These are phyloP conservation scores for Termitomyces heimii DNA, from an alignment of 768 basidiomycete species.

Conservation along the genomic window DNA sequence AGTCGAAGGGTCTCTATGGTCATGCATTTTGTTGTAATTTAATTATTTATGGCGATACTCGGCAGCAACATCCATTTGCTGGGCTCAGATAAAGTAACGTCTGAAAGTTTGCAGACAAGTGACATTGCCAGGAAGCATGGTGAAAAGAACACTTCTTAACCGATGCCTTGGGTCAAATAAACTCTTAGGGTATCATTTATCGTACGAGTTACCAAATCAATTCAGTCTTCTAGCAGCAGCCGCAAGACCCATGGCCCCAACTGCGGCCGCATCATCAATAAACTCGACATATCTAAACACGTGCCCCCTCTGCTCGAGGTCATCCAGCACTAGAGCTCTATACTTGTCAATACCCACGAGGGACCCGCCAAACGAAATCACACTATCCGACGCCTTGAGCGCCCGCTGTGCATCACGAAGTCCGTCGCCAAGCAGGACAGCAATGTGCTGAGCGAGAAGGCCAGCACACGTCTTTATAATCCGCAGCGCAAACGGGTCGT, in stretches of 20 bases:
- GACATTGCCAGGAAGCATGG: no score
- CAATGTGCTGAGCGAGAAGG: slow-evolving; percentile 54
- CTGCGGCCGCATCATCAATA: slow-evolving; percentile 57
- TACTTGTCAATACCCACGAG: slow-evolving; percentile 61
- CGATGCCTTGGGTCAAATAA: no score
- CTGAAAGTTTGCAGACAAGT: background rate
- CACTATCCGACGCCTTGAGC: slow-evolving; percentile 47
- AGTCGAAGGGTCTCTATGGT: no score
- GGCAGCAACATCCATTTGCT: no score
- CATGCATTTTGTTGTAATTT: no score
- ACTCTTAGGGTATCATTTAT: no score
- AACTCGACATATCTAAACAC: slow-evolving; percentile 61
- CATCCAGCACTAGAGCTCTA: slow-evolving; percentile 33
- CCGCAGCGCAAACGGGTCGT: slow-evolving; percentile 57
- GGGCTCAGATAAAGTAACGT: no score
- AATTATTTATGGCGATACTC: no score
- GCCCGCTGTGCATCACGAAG: slow-evolving; percentile 20
- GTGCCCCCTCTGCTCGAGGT: slow-evolving; percentile 51
- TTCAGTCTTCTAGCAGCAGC: background rate
- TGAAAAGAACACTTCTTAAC: background rate
- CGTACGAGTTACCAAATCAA: no score
- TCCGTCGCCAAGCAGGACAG: slow-evolving; percentile 40
- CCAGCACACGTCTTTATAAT: slow-evolving; percentile 49
- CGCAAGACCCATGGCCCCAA: background rate
- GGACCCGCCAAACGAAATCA: slow-evolving; percentile 79